phyloP scores from a whole-genome alignment of 2,329 filamentous ascomycete species.

The Microthyrium microscopicum region DNA sequence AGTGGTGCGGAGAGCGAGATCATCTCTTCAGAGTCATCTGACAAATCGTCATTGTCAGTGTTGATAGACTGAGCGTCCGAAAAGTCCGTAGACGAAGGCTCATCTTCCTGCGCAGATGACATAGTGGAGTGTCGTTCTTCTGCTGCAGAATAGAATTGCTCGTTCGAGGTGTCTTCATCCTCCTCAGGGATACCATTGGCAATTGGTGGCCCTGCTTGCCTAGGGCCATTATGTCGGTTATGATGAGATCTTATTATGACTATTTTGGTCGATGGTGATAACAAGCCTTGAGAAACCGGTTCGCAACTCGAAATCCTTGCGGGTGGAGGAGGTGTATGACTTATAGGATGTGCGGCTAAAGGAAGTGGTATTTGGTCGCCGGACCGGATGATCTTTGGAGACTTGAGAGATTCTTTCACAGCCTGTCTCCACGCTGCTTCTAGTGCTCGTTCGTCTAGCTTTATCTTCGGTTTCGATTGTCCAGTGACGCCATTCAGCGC shows the following conservation, averaged over 20 bases:
- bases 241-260: constrained; percentile 51
- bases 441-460: constrained; percentile 10
- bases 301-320: constrained; percentile 88
- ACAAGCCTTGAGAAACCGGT: constrained; percentile 73
- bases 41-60: constrained; percentile 57
- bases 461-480: constrained; percentile 12
- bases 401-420: constrained; percentile 57
- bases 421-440: constrained; percentile 21
- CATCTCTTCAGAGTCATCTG: constrained; percentile 87
- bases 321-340: constrained; percentile 66
- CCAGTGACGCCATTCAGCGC: constrained; percentile 16
- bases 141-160: constrained; percentile 83
- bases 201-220: constrained; percentile 31
- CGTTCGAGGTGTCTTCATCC: constrained; percentile 71
- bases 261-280: constrained; percentile 65
- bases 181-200: constrained; percentile 42
- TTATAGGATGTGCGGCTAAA: constrained; percentile 64
- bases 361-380: constrained; percentile 71
- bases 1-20: constrained; percentile 74
- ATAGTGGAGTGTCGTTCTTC: constrained; percentile 43
- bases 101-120: constrained; percentile 21
- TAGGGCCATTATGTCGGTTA: constrained; percentile 22
- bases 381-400: constrained; percentile 60
- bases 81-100: constrained; percentile 22
- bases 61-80: constrained; percentile 43